Evolutionary conservation across 352 stramenopile genomes (phyloP).

Genomic region (Phytophthora europaea): DNA sequence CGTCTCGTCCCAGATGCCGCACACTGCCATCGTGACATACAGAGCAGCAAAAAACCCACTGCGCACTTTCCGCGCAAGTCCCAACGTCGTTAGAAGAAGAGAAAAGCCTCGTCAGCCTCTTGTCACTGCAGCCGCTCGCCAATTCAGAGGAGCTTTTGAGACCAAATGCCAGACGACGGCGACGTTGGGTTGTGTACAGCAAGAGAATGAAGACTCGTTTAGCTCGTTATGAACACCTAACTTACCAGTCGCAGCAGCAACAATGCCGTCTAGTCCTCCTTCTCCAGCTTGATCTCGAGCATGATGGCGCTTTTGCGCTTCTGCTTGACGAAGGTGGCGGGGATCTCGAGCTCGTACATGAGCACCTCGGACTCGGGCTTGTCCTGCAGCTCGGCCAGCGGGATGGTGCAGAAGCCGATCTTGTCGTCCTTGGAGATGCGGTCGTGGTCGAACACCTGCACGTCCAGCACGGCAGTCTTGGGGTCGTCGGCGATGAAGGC

Average conservation of each 20-base stretch:
- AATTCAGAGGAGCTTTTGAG: neutral
- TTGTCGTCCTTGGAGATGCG: conserved; percentile 83
- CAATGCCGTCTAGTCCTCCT: conserved; percentile 50
- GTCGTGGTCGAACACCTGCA: conserved; percentile 82
- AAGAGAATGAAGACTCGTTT: conserved; percentile 25
- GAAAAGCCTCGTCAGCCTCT: neutral
- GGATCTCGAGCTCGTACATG: conserved; percentile 75
- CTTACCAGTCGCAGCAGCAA: too few species aligned
- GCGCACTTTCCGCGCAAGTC: conserved; percentile 41
- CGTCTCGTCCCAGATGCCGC: conserved; percentile 34
- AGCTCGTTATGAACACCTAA: conserved; percentile 12
- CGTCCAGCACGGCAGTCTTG: conserved; percentile 58
- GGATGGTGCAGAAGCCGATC: conserved; percentile 68
- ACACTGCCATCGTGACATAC: conserved; percentile 38
- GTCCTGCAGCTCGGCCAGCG: conserved; percentile 63
- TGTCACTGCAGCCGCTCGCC: conserved; percentile 4
- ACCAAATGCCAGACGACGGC: neutral
- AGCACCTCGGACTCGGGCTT: conserved; percentile 56
- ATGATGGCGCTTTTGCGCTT: conserved; percentile 78
- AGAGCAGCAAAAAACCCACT: neutral
- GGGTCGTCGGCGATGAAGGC: conserved; percentile 73
- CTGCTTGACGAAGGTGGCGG: conserved; percentile 60
- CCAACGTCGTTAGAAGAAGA: conserved; percentile 4
- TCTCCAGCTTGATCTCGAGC: conserved; percentile 79
- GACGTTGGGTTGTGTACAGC: conserved; percentile 10